phyloP scores from a whole-genome alignment of 1,284 basidiomycete genomes.

The Xerocomus amazonicus region DNA sequence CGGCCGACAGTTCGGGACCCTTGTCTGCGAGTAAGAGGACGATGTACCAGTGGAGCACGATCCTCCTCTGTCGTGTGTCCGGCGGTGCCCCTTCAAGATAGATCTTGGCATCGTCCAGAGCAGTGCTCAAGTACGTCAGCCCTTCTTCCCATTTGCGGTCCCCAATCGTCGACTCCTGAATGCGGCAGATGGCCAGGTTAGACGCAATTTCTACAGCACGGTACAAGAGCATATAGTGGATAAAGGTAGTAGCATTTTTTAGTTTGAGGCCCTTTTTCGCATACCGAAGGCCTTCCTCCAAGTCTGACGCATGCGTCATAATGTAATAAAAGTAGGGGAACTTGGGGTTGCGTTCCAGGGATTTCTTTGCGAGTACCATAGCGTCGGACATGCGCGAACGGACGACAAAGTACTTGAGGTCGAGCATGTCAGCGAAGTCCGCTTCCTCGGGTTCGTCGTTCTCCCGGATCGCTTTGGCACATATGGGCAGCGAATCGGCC shows the following conservation, averaged over 20 bases:
- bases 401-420: slow-evolving; percentile 55
- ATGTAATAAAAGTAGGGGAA: slow-evolving; percentile 58
- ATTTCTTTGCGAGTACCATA: slow-evolving; percentile 40
- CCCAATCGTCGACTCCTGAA: slow-evolving; percentile 42
- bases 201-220: slow-evolving; percentile 57
- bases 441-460: slow-evolving; percentile 36
- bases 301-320: slow-evolving; percentile 42
- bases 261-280: slow-evolving; percentile 57
- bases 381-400: slow-evolving; percentile 43
- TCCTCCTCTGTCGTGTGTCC: slow-evolving; percentile 56
- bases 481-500: slow-evolving; percentile 52
- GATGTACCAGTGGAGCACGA: slow-evolving; percentile 56
- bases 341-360: slow-evolving; percentile 49
- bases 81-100: slow-evolving; percentile 56
- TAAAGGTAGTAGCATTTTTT: slow-evolving; percentile 42
- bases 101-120: slow-evolving; percentile 54
- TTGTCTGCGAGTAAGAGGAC: slow-evolving; percentile 46
- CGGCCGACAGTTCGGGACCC: slow-evolving; percentile 45
- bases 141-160: slow-evolving; percentile 53
- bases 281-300: slow-evolving; percentile 35
- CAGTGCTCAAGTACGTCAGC: slow-evolving; percentile 51
- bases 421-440: slow-evolving; percentile 56
- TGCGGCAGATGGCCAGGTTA: slow-evolving; percentile 45
- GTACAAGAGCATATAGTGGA: slow-evolving; percentile 51
- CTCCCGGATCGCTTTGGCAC: slow-evolving; percentile 49